A percentile compares a stretch with the other conserved stretches of the same genome.
Conservation (phyloP, 495 filamentous ascomycete genomes). For the Penicillium ochrochloron region DNA sequence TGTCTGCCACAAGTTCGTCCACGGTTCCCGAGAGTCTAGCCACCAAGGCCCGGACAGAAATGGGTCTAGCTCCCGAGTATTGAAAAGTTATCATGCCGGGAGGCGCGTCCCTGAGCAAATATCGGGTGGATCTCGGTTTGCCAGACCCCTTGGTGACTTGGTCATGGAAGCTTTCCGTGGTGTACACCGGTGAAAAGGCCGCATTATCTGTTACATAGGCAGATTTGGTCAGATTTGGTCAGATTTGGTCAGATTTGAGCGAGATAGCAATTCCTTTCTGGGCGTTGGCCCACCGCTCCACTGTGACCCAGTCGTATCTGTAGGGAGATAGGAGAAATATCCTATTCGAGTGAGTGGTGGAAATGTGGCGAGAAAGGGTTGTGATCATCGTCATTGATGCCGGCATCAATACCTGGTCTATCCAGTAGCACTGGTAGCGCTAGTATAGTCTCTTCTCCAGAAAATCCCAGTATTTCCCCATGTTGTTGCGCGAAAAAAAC, state of each 20-base stretch:
- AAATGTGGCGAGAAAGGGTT: background rate
- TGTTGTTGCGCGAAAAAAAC: constrained; percentile 2
- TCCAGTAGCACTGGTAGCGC: background rate
- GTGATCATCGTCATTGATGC: background rate
- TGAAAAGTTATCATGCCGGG: background rate
- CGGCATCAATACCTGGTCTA: background rate
- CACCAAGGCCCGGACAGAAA: background rate
- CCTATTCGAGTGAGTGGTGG: constrained; percentile 7
- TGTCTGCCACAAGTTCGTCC: background rate
- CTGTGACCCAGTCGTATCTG: constrained; percentile 20
- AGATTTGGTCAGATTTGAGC: constrained; percentile 24
- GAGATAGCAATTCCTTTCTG: constrained; percentile 16
- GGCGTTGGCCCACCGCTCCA: constrained; percentile 19
- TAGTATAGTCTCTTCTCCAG: background rate
- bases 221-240: constrained; percentile 24
- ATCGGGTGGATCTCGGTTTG: background rate
- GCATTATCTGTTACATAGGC: constrained; percentile 24
- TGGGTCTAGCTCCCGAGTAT: constrained; percentile 17
- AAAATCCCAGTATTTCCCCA: constrained; percentile 6
- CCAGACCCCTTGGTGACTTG: background rate
- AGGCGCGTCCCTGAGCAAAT: constrained; percentile 1
- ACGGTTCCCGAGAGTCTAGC: constrained; percentile 1
- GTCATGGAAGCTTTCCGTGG: background rate
- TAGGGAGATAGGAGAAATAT: constrained; percentile 12
- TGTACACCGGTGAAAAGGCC: constrained; percentile 8